Conservation (phyloP, 306 rosid species). For the Astragalus glycyphyllos region DNA sequence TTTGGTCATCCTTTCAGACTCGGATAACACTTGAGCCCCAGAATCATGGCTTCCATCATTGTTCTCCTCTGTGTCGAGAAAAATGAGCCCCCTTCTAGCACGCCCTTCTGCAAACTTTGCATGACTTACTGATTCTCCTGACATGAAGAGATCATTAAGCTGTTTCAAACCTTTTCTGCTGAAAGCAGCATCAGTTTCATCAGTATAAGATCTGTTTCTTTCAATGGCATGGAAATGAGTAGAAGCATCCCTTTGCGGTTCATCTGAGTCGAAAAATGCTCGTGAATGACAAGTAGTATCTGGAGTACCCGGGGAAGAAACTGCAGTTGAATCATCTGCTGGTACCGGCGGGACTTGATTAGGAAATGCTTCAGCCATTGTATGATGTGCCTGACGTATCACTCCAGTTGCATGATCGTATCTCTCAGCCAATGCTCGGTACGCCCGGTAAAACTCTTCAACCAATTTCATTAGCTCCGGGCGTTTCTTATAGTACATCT, state of each 20-base stretch:
- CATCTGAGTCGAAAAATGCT: slow-evolving; percentile 60
- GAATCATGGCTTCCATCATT: slow-evolving; percentile 53
- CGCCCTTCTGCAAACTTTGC: slow-evolving; percentile 52
- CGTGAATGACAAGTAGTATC: slow-evolving; percentile 46
- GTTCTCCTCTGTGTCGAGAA: slow-evolving; percentile 54
- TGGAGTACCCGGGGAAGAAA: slow-evolving; percentile 53
- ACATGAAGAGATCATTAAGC: slow-evolving; percentile 64
- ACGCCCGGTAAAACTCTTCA: slow-evolving; percentile 96
- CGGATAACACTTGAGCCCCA: slow-evolving; percentile 45
- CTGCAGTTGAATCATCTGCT: slow-evolving; percentile 66
- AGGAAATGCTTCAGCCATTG: slow-evolving; percentile 99
- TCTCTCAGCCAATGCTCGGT: slow-evolving; percentile 97
- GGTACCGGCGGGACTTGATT: slow-evolving; percentile 71
- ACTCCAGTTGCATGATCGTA: slow-evolving; percentile 95
- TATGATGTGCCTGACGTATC: slow-evolving; percentile 93
- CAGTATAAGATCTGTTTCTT: slow-evolving; percentile 65
- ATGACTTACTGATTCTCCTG: slow-evolving; percentile 53
- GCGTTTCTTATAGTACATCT: slow-evolving; percentile 96
- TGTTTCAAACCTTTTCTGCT: slow-evolving; percentile 64
- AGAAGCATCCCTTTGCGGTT: slow-evolving; percentile 58
- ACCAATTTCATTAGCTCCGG: slow-evolving; percentile 99
- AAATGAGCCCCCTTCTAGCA: slow-evolving; percentile 76
- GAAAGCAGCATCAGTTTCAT: slow-evolving; percentile 57
- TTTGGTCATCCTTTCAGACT: slow-evolving; percentile 66
- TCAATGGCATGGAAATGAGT: slow-evolving; percentile 54